phyloP scores from a whole-genome alignment of 192 early-diverging fungal genomes.

The Helicostylum pulchrum region DNA sequence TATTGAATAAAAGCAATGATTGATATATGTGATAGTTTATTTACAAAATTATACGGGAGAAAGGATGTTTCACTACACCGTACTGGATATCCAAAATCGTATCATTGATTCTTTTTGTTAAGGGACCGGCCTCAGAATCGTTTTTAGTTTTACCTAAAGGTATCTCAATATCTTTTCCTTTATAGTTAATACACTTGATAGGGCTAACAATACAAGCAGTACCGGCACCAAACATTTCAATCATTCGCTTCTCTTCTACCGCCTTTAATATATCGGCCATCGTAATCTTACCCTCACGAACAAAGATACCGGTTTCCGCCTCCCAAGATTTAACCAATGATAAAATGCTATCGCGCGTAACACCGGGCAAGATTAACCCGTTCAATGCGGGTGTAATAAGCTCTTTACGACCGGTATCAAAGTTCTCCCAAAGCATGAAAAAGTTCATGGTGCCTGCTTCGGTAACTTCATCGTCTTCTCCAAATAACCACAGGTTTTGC shows the following conservation, averaged over 20 bases:
- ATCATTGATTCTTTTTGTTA: constrained; percentile 77
- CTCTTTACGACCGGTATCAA: constrained; percentile 70
- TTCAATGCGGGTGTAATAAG: constrained; percentile 89
- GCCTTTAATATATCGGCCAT: constrained; percentile 79
- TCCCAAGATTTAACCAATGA: constrained; percentile 72
- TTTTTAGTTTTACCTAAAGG: constrained; percentile 81
- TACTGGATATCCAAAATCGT: constrained; percentile 93
- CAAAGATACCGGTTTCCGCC: constrained; percentile 65
- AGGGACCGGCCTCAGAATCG: constrained; percentile 77
- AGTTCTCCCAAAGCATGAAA: constrained; percentile 85
- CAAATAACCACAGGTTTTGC: constrained; percentile 95
- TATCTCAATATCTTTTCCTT: constrained; percentile 71
- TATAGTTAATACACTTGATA: constrained; percentile 81
- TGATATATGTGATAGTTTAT: too few relatives aligned
- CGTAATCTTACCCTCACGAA: constrained; percentile 75
- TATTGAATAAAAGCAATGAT: too few relatives aligned
- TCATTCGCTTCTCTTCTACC: constrained; percentile 70
- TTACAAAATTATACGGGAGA: constrained; percentile 82
- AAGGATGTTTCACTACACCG: constrained; percentile 77
- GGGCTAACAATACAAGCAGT: constrained; percentile 94
- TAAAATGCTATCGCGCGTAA: constrained; percentile 92
- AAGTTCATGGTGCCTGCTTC: constrained; percentile 98
- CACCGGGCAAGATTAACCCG: constrained; percentile 92
- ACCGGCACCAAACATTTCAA: constrained; percentile 94
- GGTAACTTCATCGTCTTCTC: constrained; percentile 75